phyloP scores from a whole-genome alignment of 1,139 yeast species.

The Diutina sp. region DNA sequence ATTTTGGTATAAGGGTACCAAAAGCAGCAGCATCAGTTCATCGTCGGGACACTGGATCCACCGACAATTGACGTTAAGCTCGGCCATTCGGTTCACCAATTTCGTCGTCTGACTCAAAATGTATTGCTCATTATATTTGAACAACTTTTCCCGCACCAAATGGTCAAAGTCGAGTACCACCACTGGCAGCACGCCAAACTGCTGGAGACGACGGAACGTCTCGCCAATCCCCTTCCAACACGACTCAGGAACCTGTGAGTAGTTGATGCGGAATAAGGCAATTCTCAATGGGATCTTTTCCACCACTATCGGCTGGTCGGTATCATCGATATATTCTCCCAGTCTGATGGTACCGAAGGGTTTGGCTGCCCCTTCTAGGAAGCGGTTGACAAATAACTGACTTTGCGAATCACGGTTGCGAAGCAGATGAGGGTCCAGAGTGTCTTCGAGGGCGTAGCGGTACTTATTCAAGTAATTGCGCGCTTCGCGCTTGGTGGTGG shows the following conservation, averaged over 20 bases:
- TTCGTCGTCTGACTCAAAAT: constrained; percentile 22
- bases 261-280: constrained; percentile 37
- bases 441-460: constrained; percentile 23
- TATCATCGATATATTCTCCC: constrained; percentile 8
- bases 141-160: constrained; percentile 12
- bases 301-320: constrained; percentile 15
- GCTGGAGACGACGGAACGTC: constrained; percentile 34
- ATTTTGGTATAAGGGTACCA: constrained; percentile 31
- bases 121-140: constrained; percentile 20
- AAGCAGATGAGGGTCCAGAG: constrained; percentile 3
- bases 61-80: constrained; percentile 12
- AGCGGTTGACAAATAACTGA: constrained; percentile 26
- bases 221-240: constrained; percentile 33
- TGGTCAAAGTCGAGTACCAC: constrained; percentile 25
- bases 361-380: constrained; percentile 17
- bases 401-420: constrained; percentile 20
- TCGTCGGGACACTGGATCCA: constrained; percentile 7
- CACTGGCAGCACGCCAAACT: constrained; percentile 33
- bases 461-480: constrained; percentile 52
- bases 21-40: constrained; percentile 19
- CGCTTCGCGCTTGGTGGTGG: constrained; percentile 71
- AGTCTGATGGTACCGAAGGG: constrained; percentile 20
- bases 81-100: constrained; percentile 15
- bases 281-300: constrained; percentile 32
- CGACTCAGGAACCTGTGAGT: constrained; percentile 17